Base-by-base conservation (phyloP, 2,329 filamentous ascomycete genomes). In the Alternaria conjuncta region DNA sequence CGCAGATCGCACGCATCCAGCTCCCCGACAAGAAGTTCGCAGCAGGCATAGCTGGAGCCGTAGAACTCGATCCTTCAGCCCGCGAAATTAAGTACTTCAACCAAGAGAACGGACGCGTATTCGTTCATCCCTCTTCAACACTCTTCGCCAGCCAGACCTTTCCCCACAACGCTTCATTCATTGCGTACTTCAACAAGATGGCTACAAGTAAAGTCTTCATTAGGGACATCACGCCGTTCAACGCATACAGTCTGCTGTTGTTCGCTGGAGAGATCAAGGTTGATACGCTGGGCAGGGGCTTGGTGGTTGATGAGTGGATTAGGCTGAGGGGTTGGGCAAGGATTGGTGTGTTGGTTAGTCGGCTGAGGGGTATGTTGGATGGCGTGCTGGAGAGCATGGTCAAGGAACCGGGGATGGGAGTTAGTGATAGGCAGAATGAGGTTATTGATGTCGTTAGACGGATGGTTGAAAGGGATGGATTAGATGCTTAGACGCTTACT, bases 21-120 rank as follows among this genome's bases (percentile, higher is more conserved):
- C 93, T 97, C 71, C 96, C 96, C 0, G 93, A 97, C 81, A 97
- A 97, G 84, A 98, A 97, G 80, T 99, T 96, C 79, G 92, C 92
- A 12, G 89, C 90, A 36, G 93, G 92, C 3, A 88, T 96, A 67
- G 92, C 93, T 1, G 96, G 96, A 8, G 93, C 96, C 0, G 92
- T 98, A 1, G 95, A 96, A 78, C 85, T 97, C 7, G 96, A 99
- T 76, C 95, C 95, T 0, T 95, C 98, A 80, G 95, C 95, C 5
- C 87, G 90, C 57, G 92, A 91, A 4, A 97, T 99, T 81, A 96
- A 94, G 78, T 99, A 94, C 82, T 98, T 93, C 80, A 93, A 84
- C 70, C 77, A 77, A 26, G 76, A 77, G 20, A 78, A 80, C 41
- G 77, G 77, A 3, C 87, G 96, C 7, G 93, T 98, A 12, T 99